These are phyloP conservation scores for Mycena indigotica DNA, from an alignment of 768 basidiomycete species.

Conservation along the genomic window DNA sequence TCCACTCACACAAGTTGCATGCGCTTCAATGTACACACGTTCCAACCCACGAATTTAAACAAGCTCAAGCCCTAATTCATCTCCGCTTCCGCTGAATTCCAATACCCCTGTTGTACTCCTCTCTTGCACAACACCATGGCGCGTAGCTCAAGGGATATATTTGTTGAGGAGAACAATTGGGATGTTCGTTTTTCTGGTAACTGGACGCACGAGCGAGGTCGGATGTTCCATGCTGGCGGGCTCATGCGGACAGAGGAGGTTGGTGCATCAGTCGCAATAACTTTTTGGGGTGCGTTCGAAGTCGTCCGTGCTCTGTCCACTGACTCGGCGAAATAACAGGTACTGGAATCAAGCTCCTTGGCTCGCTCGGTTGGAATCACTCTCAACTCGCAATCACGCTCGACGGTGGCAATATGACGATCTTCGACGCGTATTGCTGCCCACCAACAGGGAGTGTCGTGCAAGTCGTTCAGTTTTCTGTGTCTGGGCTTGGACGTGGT, in stretches of 20 bases:
- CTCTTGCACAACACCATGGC: too few species aligned
- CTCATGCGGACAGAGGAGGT: conserved; percentile 12
- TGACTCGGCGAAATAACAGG: not conserved
- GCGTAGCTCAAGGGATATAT: too few species aligned
- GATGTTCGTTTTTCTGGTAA: not conserved
- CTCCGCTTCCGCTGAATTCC: too few species aligned
- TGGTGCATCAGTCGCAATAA: conserved; percentile 11
- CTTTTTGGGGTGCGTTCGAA: conserved; percentile 8
- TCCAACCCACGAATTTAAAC: too few species aligned
- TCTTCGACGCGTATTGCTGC: conserved; percentile 15
- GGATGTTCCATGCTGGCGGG: conserved; percentile 9
- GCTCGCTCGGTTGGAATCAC: conserved; percentile 18
- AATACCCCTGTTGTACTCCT: too few species aligned
- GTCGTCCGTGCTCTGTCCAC: not conserved
- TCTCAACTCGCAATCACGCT: conserved; percentile 12
- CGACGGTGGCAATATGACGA: conserved; percentile 10
- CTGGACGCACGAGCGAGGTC: conserved; percentile 1
- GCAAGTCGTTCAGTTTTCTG: conserved; percentile 17
- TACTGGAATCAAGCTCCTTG: conserved; percentile 6
- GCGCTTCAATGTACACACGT: too few species aligned
- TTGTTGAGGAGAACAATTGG: not conserved
- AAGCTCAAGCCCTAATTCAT: too few species aligned
- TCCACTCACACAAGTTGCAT: too few species aligned
- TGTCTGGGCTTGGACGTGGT: not conserved
- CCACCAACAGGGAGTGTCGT: conserved; percentile 1